Base-by-base conservation (phyloP, 2,329 filamentous ascomycete genomes). In the Fusarium albidum region DNA sequence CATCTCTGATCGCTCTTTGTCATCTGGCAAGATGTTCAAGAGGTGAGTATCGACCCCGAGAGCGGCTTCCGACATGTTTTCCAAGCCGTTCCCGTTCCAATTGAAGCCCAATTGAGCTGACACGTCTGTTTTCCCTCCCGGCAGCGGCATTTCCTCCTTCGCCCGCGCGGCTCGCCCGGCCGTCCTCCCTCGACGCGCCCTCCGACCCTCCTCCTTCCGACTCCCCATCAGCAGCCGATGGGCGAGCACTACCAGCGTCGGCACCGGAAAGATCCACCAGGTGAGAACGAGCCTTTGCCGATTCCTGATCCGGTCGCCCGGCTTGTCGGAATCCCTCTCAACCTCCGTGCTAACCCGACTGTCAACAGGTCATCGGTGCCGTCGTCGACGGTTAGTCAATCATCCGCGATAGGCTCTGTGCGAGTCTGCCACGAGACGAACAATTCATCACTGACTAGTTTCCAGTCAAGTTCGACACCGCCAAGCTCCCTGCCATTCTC, bases 401-500 rank as follows among this genome's bases (percentile, higher is more conserved):
- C 57, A 62, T 59, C 43, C 32, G 28, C 18, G 49, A 56, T 46
- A 56, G 56, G 31, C 55, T 54, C 42, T 12, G 14, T 39, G 18
- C 14, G 49, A 56, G 58, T 38, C 56, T 55, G 21, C 18, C 17
- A 38, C 39, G 12, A 49, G 9, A 38, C 3, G 31, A 31, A 34
- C 21, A 34, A 41, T 14, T 4, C n/a, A 12, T 48, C 54, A 39
- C 71, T 74, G 60, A 73, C 56, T 49, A 52, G 51, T 55, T 65
- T 72, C 69, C 77, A 96, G 94, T 97, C 79, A 98, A 98, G 85
- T 98, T 98, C 84, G 92, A 96, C 75, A 85, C 83, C 69, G 90
- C 94, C 66, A 91, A 94, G 82, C 91, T 99, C 67, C 95, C 95
- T 71, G 80, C 93, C 69, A 99, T 99, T 87, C 89, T 98, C 77